These are phyloP conservation scores for Apiotrichum porosum DNA, from an alignment of 1,284 basidiomycete genomes.

Conservation along the genomic window DNA sequence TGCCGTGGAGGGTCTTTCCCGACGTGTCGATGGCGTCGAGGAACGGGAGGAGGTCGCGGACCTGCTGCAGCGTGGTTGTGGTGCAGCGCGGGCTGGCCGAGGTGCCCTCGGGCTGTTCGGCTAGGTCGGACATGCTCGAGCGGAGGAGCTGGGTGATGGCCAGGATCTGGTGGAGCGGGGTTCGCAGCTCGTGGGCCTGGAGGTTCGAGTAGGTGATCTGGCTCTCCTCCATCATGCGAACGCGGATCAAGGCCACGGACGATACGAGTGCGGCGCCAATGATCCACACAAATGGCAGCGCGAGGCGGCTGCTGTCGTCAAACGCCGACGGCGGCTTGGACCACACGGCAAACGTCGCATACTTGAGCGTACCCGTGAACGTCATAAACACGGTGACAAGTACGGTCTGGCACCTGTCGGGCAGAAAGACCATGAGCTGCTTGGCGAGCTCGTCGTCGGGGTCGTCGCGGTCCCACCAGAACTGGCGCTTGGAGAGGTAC, in stretches of 20 bases:
- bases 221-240: slow-evolving; percentile 37
- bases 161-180: slow-evolving; percentile 46
- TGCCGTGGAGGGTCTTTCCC: slow-evolving; percentile 42
- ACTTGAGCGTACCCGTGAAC: slow-evolving; percentile 29
- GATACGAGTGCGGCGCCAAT: slow-evolving; percentile 37
- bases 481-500: slow-evolving; percentile 26
- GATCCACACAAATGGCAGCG: slow-evolving; percentile 37
- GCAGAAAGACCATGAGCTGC: slow-evolving; percentile 33
- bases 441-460: slow-evolving; percentile 20
- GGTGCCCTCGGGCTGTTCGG: slow-evolving; percentile 15
- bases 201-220: slow-evolving; percentile 44
- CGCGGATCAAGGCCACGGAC: slow-evolving; percentile 32
- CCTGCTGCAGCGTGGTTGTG: slow-evolving; percentile 30
- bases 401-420: slow-evolving; percentile 24
- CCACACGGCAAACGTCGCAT: slow-evolving; percentile 39
- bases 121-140: slow-evolving; percentile 36
- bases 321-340: slow-evolving; percentile 28
- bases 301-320: slow-evolving; percentile 28
- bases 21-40: slow-evolving; percentile 46
- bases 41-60: slow-evolving; percentile 37
- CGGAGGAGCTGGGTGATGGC: slow-evolving; percentile 44
- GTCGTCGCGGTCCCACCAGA: slow-evolving; percentile 41
- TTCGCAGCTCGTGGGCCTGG: slow-evolving; percentile 47
- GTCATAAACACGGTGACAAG: slow-evolving; percentile 29
- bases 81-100: background rate